These are phyloP conservation scores for Stevia rebaudiana DNA, from an alignment of 140 eudicot species.

Conservation along the genomic window DNA sequence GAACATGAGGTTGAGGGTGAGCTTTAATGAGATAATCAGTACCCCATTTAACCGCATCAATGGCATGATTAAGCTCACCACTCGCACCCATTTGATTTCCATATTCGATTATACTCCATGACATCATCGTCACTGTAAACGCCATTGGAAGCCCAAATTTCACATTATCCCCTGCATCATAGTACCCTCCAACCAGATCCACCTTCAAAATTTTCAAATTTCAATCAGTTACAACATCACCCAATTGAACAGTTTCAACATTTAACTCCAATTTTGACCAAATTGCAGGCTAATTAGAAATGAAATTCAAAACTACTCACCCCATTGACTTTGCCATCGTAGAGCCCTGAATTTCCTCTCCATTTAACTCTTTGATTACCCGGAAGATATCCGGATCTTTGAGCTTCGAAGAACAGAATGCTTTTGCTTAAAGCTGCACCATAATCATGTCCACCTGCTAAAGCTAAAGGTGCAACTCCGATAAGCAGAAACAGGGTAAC, in stretches of 20 bases:
- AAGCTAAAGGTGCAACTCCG: conserved; percentile 40
- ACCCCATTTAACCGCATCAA: conserved; percentile 96
- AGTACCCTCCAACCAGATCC: conserved; percentile 98
- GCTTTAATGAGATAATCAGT: conserved; percentile 96
- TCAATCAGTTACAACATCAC: background rate
- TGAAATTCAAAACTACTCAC: conserved; percentile 49
- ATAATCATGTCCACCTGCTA: conserved; percentile 58
- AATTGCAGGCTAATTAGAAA: background rate
- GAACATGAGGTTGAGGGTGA: conserved; percentile 84
- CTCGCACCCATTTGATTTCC: conserved; percentile 75
- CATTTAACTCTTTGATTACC: conserved; percentile 60
- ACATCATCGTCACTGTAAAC: conserved; percentile 95
- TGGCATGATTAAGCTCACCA: conserved; percentile 75
- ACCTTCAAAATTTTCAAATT: conserved; percentile 42
- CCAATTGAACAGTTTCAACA: background rate
- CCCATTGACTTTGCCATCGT: conserved; percentile 63
- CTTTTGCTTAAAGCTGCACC: conserved; percentile 64
- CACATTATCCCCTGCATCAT: conserved; percentile 99
- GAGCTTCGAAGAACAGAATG: conserved; percentile 80
- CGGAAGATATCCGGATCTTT: conserved; percentile 86
- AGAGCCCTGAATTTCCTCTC: conserved; percentile 73
- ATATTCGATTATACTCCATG: conserved; percentile 90
- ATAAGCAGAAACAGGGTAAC: conserved; percentile 43
- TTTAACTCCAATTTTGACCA: background rate
- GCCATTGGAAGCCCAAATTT: conserved; percentile 99